These are phyloP conservation scores for Paramecium biaurelia DNA, from an alignment of 73 alveolate genomes.

Conservation along the genomic window DNA sequence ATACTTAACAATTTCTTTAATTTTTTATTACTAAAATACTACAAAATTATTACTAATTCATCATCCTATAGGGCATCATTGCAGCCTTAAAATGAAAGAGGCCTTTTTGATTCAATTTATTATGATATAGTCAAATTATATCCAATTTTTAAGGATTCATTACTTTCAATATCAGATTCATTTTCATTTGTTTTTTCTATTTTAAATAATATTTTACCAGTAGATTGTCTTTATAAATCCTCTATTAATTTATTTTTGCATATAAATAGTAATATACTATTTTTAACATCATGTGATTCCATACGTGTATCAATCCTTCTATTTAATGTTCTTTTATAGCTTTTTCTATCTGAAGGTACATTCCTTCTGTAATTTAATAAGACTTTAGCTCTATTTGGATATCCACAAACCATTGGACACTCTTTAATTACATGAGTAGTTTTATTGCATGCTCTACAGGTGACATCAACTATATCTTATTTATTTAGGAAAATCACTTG, in stretches of 20 bases:
- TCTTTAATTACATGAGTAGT: slow-evolving; percentile 25
- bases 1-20: neutral
- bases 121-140: neutral
- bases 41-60: neutral
- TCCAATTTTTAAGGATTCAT: neutral
- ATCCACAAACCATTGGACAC: slow-evolving; percentile 55
- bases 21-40: neutral
- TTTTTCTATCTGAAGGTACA: slow-evolving; percentile 18
- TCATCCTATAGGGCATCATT: slow-evolving; percentile 8
- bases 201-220: neutral
- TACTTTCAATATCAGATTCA: neutral
- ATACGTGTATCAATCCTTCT: neutral
- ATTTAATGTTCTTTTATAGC: neutral
- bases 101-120: neutral
- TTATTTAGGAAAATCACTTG: neutral
- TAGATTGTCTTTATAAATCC: neutral
- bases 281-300: neutral
- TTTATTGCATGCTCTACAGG: slow-evolving; percentile 48
- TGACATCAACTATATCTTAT: neutral
- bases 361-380: slow-evolving; percentile 26
- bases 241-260: neutral
- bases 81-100: neutral
- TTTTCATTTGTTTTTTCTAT: neutral
- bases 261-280: neutral
- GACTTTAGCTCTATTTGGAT: slow-evolving; percentile 40